A percentile compares a stretch with the other conserved stretches of the same genome.
Evolutionary conservation across 441 rosid species (phyloP).

Genomic region (Arabidopsis lyrata): DNA sequence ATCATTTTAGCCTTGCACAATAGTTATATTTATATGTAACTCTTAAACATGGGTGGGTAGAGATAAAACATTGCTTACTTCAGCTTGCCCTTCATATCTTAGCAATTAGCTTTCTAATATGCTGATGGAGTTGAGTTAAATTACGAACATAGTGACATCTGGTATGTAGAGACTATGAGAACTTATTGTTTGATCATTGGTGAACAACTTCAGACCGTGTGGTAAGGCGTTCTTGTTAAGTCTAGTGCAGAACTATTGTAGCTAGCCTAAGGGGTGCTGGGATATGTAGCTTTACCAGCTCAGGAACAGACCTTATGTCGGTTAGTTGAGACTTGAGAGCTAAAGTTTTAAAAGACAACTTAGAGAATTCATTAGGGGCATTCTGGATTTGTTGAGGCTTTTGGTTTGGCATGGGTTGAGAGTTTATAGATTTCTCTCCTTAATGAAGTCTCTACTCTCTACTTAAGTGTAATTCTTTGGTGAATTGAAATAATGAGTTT

Average conservation of each 20-base stretch:
- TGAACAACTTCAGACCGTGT: slow-evolving; percentile 9
- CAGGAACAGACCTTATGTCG: not conserved
- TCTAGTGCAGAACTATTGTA: slow-evolving; percentile 8
- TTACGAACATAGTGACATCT: slow-evolving; percentile 3
- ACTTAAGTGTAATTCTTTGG: not conserved
- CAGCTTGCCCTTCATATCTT: not conserved
- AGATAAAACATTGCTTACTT: not conserved
- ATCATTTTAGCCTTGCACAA: slow-evolving; percentile 8
- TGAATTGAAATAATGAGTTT: not conserved
- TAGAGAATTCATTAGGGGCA: not conserved
- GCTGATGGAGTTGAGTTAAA: not conserved
- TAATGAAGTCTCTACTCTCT: not conserved
- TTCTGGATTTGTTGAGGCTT: not conserved
- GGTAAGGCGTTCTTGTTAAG: slow-evolving; percentile 7
- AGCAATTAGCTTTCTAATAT: not conserved
- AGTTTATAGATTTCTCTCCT: slow-evolving; percentile 1
- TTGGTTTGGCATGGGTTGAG: slow-evolving; percentile 1
- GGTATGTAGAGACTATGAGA: not conserved
- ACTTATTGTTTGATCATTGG: slow-evolving; percentile 12
- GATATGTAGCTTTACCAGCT: not conserved
- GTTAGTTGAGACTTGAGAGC: not conserved
- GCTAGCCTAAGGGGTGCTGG: not conserved
- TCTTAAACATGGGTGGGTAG: slow-evolving; percentile 12
- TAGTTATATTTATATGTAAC: slow-evolving; percentile 7
- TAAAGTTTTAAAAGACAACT: not conserved